Base-by-base conservation (phyloP, 192 early-diverging fungal genomes). In the Coemansia javaensis region DNA sequence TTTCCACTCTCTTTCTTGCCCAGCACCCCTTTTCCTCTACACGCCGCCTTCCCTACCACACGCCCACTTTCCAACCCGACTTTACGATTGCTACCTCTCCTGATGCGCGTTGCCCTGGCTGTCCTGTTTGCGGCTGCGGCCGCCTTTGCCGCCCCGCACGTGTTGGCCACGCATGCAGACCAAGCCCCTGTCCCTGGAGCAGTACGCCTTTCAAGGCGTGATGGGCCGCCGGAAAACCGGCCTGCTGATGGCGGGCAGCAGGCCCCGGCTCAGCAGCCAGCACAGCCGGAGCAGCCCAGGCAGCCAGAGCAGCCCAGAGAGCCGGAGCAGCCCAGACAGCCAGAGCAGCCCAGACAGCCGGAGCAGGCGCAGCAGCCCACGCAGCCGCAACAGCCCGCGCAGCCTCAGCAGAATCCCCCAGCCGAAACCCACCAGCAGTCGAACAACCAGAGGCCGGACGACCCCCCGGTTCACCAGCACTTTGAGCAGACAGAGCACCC, bases 401-500 rank as follows among this genome's bases (percentile, higher is more conserved):
- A 45, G 14, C 52, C 20, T 17, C 41, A 32, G 10, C 33, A 38
- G 16, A 34, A 55, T 9, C 42, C 38, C 25, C 22, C 11, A 20
- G 21, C 18, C 16, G 35, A 24, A 32, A 14, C 23, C 18, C 32
- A 10, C 37, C 38, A 4, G 16, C 20, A 39, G 30, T 9, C 22
- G 38, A 56, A 39, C 28, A 25, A 37, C 13, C 41, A 39, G 22
- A 9, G 7, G 28, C 7, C 28, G 8, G 28, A 9, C 3, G 10
- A 3, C 4, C 25, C 25, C 3, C 64, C 55, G 13, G 46, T 32
- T 11, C 48, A 47, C 34, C 27, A 45, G 32, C 70, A 74, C 32
- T 37, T 65, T 44, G 63, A 74, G 35, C 58, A 58, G 10, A 32
- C 56, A 6, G 63, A 66, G 41, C 63, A 66, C 32, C 59, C 58